Evolutionary conservation across 2,329 filamentous ascomycete species (phyloP).

Genomic region (Monascus ruber): DNA sequence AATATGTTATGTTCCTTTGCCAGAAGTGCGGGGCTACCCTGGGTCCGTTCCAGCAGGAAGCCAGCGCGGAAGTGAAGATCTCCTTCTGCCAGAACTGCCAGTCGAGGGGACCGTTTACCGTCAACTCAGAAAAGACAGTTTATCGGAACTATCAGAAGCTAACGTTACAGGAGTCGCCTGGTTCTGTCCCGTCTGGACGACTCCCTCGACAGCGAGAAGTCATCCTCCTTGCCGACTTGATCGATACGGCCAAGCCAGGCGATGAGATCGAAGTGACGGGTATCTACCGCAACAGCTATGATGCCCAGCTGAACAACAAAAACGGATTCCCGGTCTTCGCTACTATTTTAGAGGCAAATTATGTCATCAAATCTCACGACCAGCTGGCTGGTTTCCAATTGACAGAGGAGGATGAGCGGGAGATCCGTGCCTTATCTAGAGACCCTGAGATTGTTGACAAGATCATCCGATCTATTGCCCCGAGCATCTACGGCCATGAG

Average conservation of each 20-base stretch:
- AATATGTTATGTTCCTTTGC: conserved; percentile 98
- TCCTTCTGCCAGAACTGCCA: conserved; percentile 95
- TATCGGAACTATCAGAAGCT: conserved; percentile 99
- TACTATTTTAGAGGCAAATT: conserved; percentile 93
- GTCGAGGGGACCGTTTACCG: conserved; percentile 81
- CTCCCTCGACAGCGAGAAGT: conserved; percentile 89
- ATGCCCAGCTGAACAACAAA: conserved; percentile 93
- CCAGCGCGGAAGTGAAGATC: conserved; percentile 90
- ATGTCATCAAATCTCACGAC: conserved; percentile 92
- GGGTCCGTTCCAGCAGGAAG: conserved; percentile 94
- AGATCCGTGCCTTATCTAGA: conserved; percentile 75
- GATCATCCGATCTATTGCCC: conserved; percentile 83
- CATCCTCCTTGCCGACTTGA: conserved; percentile 90
- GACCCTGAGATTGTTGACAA: conserved; percentile 90
- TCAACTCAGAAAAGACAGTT: conserved; percentile 95
- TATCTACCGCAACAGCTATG: conserved; percentile 96
- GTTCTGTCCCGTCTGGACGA: conserved; percentile 90
- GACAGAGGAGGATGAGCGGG: conserved; percentile 86
- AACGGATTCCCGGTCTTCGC: conserved; percentile 98
- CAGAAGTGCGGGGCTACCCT: conserved; percentile 83
- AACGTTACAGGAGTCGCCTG: conserved; percentile 91
- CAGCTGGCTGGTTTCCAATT: conserved; percentile 93
- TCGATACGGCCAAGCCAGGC: conserved; percentile 90
- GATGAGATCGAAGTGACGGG: conserved; percentile 97
- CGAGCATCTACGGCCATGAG: conserved; percentile 91